Base-by-base conservation (phyloP, 371 early-diverging fungal species). In the Mucor sp. region DNA sequence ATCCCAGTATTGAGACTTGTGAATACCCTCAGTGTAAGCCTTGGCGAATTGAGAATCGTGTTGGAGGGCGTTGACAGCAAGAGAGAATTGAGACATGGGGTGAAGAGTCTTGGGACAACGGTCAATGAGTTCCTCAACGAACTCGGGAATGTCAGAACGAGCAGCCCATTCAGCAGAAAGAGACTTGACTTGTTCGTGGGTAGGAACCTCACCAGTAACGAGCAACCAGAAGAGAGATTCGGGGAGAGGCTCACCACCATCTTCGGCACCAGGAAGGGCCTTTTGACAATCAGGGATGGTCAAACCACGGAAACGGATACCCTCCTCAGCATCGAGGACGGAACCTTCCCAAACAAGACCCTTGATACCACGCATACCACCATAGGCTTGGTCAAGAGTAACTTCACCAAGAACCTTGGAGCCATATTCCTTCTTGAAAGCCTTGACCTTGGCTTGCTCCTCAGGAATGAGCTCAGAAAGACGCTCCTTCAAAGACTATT, bases 361-460 rank as follows among this genome's bases (percentile, higher is more conserved):
- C 90, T 99, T 99, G 89, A 99, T 95, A 66, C 98, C 99, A 82
- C 99, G 94, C 97, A 98, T 98, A 80, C 99, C 99, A 75, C 97
- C 97, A 75, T 97, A 97, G 62, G 91, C 95, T 93, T 96, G 96
- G 84, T 99, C 96, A 70, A 99, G 96, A 43, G 97, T 97, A 71
- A 94, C 94, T 75, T 94, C 90, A 73, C 99, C 99, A 62, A 97
- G 87, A 58, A 89, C 89, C 86, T 95, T 92, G 77, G 76, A 79
- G 56, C 99, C 99, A 69, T 93, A 89, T 80, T 95, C 90, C 75
- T 90, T 87, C 84, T 94, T 92, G 84, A 97, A 87, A 58, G 90
- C 89, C 90, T 97, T 97, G 75, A 96, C 91, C 85, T 97, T 94
- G 50, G 91, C 96, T 78, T 91, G 93, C 89, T 94, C 94, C 76